phyloP scores from a whole-genome alignment of 2,329 filamentous ascomycete genomes.

The Cytospora schulzeri region DNA sequence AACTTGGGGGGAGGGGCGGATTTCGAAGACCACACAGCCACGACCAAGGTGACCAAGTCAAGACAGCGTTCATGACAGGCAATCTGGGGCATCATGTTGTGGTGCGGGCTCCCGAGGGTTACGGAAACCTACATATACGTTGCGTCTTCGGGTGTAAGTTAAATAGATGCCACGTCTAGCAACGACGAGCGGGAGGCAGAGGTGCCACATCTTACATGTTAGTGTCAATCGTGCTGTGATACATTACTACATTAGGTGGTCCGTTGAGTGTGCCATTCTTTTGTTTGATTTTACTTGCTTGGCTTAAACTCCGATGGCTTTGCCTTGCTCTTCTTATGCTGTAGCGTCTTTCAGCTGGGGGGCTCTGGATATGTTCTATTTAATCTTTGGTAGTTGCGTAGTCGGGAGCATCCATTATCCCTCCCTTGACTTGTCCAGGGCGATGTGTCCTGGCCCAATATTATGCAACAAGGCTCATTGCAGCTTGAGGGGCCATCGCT shows the following conservation, averaged over 20 bases:
- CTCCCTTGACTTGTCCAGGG: too few relatives aligned
- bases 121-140: not conserved
- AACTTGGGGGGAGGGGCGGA: not conserved
- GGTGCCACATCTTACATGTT: conserved; percentile 13
- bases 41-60: not conserved
- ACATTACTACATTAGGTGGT: conserved; percentile 17
- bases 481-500: conserved; percentile 6
- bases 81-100: not conserved
- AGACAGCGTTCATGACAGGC: not conserved
- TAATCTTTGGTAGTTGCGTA: not conserved
- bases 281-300: not conserved
- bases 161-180: not conserved
- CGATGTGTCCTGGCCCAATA: not conserved
- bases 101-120: conserved; percentile 9
- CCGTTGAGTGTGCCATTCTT: conserved; percentile 3
- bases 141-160: not conserved
- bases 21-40: not conserved
- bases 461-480: conserved; percentile 16
- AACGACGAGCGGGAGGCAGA: not conserved
- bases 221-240: conserved; percentile 9
- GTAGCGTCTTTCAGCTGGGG: not conserved
- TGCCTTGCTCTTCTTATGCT: not conserved
- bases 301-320: conserved; percentile 8
- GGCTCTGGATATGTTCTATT: not conserved
- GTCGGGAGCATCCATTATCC: too few relatives aligned